These are phyloP conservation scores for Skeletonema potamos DNA, from an alignment of 108 stramenopile genomes.

Conservation along the genomic window DNA sequence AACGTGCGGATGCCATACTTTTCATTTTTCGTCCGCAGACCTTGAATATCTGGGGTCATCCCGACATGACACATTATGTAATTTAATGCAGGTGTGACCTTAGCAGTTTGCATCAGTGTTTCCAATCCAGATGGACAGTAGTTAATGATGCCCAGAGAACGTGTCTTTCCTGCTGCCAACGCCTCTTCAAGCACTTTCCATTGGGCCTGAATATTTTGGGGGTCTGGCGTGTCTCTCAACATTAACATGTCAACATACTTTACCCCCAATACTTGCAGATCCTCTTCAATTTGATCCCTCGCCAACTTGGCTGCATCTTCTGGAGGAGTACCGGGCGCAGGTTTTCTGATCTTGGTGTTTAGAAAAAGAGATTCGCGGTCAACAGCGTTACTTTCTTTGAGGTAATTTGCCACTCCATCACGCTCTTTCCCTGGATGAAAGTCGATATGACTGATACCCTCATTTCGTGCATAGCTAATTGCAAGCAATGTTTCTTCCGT, in stretches of 20 bases:
- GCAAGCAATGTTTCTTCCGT: constrained; percentile 45
- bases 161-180: constrained; percentile 27
- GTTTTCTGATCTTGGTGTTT: constrained; percentile 63
- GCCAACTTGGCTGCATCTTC: constrained; percentile 37
- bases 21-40: constrained; percentile 42
- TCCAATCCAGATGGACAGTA: constrained; percentile 45
- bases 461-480: constrained; percentile 15
- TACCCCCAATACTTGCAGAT: constrained; percentile 40
- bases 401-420: constrained; percentile 49
- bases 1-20: constrained; percentile 49
- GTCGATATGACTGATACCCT: constrained; percentile 55
- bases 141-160: constrained; percentile 56
- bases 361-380: constrained; percentile 37
- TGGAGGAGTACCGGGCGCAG: constrained; percentile 51
- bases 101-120: constrained; percentile 44
- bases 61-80: constrained; percentile 56
- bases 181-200: constrained; percentile 61
- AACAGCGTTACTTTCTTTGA: constrained; percentile 4
- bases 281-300: constrained; percentile 49
- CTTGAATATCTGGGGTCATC: constrained; percentile 40
- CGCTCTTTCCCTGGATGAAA: constrained; percentile 63
- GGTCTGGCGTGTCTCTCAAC: constrained; percentile 56
- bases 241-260: constrained; percentile 56
- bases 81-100: constrained; percentile 48
- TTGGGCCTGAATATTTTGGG: constrained; percentile 51